Base-by-base conservation (phyloP, 805 yeast species). In the Blastobotrys robertii region DNA sequence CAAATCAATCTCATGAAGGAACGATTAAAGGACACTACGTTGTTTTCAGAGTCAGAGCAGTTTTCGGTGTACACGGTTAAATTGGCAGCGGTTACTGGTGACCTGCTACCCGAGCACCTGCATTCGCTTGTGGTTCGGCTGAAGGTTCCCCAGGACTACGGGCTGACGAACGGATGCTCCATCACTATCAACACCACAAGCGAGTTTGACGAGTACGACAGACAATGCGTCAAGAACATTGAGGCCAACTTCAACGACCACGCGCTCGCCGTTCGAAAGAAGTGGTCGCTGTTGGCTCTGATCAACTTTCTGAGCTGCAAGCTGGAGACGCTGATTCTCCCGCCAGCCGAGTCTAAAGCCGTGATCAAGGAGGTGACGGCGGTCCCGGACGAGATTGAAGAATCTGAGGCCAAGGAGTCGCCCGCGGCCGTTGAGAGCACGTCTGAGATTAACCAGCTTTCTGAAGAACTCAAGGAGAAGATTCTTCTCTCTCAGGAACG, bases 231-330 rank as follows among this genome's bases (percentile, higher is more conserved):
- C n/a, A 34, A 31, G 2, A 54, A 50, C 29, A 39, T 54, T 12
- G 50, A 47, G 40, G 35, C 34, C 9, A 52, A 50, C 35, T 54
- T 54, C 43, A 52, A 52, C 41, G 34, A 41, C 13, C 51, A 50
- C 30, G 55, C 57, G 5, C 12, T 36, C 28, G 41, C 40, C 9
- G 38, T 38, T 25, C 34, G 30, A 34, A 37, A 31, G n/a, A 30
- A 38, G 14, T 51, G 55, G 55, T 39, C 51, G 7, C 34, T 51
- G 22, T 9, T 50, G 12, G 43, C 57, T 8, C 41, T 50, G 38
- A 30, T 53, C 25, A 53, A 53, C 38, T 53, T 44, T 39, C 28
- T 53, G 30, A 36, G 42, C 5, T 41, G 32, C 8, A 43, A 51
- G 37, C 30, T 48, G 11, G 50, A 45, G 16, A 16, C 19, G 30